phyloP scores from a whole-genome alignment of 2,329 filamentous ascomycete genomes.

The Pestalotiopsis sp. region DNA sequence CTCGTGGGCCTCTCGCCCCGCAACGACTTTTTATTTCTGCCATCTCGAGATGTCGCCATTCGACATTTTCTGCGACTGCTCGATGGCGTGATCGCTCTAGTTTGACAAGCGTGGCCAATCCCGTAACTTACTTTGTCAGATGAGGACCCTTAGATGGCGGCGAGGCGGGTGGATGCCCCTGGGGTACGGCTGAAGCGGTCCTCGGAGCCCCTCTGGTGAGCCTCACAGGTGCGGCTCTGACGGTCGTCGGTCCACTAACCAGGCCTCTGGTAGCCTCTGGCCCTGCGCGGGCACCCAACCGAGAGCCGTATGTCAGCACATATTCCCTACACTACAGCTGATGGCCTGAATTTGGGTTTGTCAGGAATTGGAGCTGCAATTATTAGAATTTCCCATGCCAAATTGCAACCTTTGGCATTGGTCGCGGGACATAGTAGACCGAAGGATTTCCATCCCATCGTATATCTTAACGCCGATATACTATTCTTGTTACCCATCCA shows the following conservation, averaged over 20 bases:
- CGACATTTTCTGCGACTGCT: slow-evolving; percentile 15
- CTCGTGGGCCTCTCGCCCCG: slow-evolving; percentile 7
- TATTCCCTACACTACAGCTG: neutral
- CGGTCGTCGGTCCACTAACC: slow-evolving; percentile 11
- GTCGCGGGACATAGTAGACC: neutral
- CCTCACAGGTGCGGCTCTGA: slow-evolving; percentile 14
- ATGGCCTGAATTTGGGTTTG: neutral
- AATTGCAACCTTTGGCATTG: neutral
- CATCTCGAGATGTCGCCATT: slow-evolving; percentile 16
- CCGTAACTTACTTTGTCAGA: slow-evolving; percentile 13
- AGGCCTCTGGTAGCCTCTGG: neutral
- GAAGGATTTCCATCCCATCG: neutral
- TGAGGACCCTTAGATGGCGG: slow-evolving; percentile 12
- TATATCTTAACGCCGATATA: neutral
- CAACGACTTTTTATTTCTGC: slow-evolving; percentile 12
- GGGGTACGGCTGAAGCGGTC: slow-evolving; percentile 12
- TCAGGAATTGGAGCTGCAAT: neutral
- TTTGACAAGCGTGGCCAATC: slow-evolving; percentile 9
- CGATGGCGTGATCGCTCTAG: slow-evolving; percentile 18
- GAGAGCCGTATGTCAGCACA: slow-evolving; percentile 3
- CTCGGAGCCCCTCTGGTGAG: slow-evolving; percentile 9
- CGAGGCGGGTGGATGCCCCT: neutral
- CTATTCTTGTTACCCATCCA: neutral
- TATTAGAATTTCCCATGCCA: neutral
- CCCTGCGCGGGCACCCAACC: neutral